Percentiles rank a stretch among this genome's conserved stretches.
These are phyloP conservation scores for Penicillium lividum DNA, from an alignment of 495 filamentous ascomycete genomes.

Conservation along the genomic window DNA sequence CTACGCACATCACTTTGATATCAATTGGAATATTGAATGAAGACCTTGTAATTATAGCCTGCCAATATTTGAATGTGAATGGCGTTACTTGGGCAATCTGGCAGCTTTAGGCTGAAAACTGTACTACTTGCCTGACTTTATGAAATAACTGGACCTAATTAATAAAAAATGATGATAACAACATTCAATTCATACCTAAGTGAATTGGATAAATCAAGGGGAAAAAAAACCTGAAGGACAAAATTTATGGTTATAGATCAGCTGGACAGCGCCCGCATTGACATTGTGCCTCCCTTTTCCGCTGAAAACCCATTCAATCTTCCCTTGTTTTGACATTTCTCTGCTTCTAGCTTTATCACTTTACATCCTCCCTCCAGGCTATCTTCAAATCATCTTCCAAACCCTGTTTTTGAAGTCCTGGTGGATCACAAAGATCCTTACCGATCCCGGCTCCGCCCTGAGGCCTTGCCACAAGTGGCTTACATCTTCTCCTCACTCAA, in stretches of 20 bases:
- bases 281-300: neutral
- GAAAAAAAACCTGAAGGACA: too few species aligned
- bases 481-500: constrained; percentile 28
- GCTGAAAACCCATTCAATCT: neutral
- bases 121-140: too few species aligned
- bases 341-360: neutral
- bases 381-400: neutral
- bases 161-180: too few species aligned
- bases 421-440: constrained; percentile 19
- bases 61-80: neutral
- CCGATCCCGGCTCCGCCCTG: constrained; percentile 34
- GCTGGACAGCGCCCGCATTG: neutral
- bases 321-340: neutral
- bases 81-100: neutral
- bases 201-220: too few species aligned
- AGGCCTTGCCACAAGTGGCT: constrained; percentile 38
- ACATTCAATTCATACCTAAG: too few species aligned
- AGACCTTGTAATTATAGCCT: too few species aligned
- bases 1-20: too few species aligned
- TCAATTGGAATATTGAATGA: too few species aligned
- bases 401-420: neutral
- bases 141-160: too few species aligned
- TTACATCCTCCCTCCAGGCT: neutral
- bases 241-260: neutral
- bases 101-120: neutral